A percentile compares a stretch with the other conserved stretches of the same genome.
These are phyloP conservation scores for Basipetospora chlamydospora DNA, from an alignment of 2,329 filamentous ascomycete species.

Conservation along the genomic window DNA sequence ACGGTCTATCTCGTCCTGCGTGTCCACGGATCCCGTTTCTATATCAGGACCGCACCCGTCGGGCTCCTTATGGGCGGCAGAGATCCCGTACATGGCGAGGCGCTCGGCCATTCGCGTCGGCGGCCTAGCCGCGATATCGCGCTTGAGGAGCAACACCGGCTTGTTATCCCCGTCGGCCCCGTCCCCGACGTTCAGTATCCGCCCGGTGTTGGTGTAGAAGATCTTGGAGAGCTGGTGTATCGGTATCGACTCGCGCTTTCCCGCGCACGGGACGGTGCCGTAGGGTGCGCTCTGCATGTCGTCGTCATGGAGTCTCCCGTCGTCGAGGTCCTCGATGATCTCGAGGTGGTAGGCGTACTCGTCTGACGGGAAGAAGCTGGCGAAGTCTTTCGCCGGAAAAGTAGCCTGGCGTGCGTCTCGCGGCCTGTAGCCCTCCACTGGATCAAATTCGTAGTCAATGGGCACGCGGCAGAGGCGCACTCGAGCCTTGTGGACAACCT, in stretches of 20 bases:
- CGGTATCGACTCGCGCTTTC: conserved; percentile 38
- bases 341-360: conserved; percentile 66
- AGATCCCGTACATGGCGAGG: conserved; percentile 24
- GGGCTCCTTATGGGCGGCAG: conserved; percentile 15
- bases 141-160: conserved; percentile 20
- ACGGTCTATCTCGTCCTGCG: conserved; percentile 19
- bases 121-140: conserved; percentile 12
- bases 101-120: conserved; percentile 10
- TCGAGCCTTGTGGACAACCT: conserved; percentile 84
- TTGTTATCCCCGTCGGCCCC: conserved; percentile 21
- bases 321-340: conserved; percentile 65
- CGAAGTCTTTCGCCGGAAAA: not conserved
- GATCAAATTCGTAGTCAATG: conserved; percentile 24
- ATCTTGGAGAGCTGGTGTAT: conserved; percentile 62
- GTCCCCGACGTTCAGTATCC: conserved; percentile 64
- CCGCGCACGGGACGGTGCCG: conserved; percentile 26
- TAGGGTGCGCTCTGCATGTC: conserved; percentile 21
- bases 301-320: conserved; percentile 38
- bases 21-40: not conserved
- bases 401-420: not conserved
- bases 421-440: conserved; percentile 9
- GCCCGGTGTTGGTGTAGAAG: conserved; percentile 84
- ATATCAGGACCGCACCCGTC: too few relatives aligned
- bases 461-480: conserved; percentile 66
- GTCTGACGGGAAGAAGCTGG: conserved; percentile 7